phyloP scores from a whole-genome alignment of 352 stramenopile species.

The Phytopythium montanum region DNA sequence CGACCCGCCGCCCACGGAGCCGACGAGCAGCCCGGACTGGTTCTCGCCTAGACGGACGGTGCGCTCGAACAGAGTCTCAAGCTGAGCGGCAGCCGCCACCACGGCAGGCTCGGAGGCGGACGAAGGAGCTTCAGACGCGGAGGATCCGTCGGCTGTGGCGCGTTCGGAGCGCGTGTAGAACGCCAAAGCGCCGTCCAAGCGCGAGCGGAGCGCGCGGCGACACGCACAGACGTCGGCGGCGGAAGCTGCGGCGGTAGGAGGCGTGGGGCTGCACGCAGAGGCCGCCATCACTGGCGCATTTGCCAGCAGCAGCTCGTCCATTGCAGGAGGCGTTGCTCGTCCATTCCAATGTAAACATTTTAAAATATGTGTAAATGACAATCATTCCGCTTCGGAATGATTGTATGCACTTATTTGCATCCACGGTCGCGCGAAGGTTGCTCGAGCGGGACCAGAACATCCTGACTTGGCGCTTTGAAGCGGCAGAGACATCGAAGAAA shows the following conservation, averaged over 20 bases:
- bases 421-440: neutral
- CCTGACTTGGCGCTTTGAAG: neutral
- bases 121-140: neutral
- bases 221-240: neutral
- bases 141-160: neutral
- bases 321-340: neutral
- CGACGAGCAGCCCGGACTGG: constrained; percentile 73
- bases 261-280: neutral
- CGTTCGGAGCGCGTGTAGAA: neutral
- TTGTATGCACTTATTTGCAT: too few species aligned
- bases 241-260: accelerated
- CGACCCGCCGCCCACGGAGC: constrained; percentile 40
- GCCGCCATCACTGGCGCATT: neutral
- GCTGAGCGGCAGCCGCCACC: constrained; percentile 22
- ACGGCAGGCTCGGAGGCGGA: neutral
- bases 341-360: too few species aligned
- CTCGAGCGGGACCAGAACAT: constrained; percentile 2
- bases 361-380: too few species aligned
- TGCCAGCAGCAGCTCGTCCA: neutral
- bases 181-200: neutral
- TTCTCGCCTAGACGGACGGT: constrained; percentile 71
- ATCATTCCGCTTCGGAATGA: too few species aligned
- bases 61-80: constrained; percentile 64
- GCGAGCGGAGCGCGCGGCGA: neutral
- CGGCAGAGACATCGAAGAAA: neutral